Evolutionary conservation across 371 early-diverging fungal species (phyloP).

Genomic region (Apophysomyces trapeziformis): DNA sequence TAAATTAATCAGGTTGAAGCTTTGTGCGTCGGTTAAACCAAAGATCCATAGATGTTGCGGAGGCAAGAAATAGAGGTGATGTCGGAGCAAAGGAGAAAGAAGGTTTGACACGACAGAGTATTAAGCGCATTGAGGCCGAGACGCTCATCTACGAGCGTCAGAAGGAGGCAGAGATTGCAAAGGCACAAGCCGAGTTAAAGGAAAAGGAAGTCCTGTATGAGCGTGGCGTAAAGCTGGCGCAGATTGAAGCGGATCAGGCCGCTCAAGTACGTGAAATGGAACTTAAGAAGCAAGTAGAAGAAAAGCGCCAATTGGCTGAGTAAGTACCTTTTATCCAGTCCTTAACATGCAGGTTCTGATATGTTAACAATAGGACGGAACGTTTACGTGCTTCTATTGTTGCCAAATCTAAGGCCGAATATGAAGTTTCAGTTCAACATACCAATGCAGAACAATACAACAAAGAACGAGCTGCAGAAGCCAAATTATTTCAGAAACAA

Average conservation of each 20-base stretch:
- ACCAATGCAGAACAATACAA: constrained; percentile 48
- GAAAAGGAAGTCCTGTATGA: constrained; percentile 38
- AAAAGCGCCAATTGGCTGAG: constrained; percentile 36
- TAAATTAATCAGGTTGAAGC: constrained; percentile 20
- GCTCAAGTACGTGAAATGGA: constrained; percentile 45
- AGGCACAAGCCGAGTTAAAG: constrained; percentile 38
- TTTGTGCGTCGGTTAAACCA: constrained; percentile 17
- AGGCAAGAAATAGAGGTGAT: constrained; percentile 47
- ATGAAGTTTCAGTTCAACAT: constrained; percentile 42
- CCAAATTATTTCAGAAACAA: constrained; percentile 25
- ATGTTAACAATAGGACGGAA: constrained; percentile 29
- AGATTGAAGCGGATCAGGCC: constrained; percentile 51
- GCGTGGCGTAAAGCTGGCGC: constrained; percentile 40
- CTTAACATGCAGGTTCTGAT: not conserved
- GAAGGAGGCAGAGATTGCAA: constrained; percentile 33
- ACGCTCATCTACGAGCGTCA: constrained; percentile 47
- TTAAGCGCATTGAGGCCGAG: constrained; percentile 40
- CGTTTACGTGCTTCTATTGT: constrained; percentile 41
- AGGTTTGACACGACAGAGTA: constrained; percentile 41
- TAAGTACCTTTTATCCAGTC: not conserved
- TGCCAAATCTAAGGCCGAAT: constrained; percentile 48
- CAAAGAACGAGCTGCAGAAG: constrained; percentile 15
- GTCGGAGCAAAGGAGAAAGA: constrained; percentile 53
- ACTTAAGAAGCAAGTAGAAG: constrained; percentile 47
- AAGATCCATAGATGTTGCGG: constrained; percentile 45